phyloP scores from a whole-genome alignment of 139 green algal genomes.

The Choricystis sp. region DNA sequence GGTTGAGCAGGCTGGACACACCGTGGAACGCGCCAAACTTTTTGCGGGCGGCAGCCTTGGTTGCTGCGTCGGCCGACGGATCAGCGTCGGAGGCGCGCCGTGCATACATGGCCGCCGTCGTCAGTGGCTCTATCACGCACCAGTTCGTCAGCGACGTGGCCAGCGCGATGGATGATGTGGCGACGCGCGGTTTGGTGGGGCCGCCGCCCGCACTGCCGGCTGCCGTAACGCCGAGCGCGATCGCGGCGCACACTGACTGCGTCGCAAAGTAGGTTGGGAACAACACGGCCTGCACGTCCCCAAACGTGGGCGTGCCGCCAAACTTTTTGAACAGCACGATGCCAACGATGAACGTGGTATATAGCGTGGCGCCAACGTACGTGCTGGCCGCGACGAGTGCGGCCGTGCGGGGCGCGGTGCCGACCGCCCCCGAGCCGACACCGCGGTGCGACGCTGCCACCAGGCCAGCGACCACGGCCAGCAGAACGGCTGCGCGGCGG shows the following conservation, averaged over 20 bases:
- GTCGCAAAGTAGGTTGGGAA: not conserved
- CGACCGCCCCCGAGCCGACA: too few species aligned
- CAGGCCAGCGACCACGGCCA: too few species aligned
- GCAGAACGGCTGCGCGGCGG: too few species aligned
- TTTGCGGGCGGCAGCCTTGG: not conserved
- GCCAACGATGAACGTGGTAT: constrained; percentile 6
- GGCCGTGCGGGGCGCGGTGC: too few species aligned
- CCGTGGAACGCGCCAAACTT: not conserved
- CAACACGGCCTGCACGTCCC: not conserved
- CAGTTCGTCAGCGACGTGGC: not conserved
- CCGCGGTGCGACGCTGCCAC: too few species aligned
- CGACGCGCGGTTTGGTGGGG: not conserved
- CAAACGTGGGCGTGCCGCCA: not conserved
- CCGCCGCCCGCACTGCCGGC: too few species aligned
- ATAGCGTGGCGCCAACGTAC: too few species aligned
- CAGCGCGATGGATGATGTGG: not conserved
- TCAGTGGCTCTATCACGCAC: not conserved
- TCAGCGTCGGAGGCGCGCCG: too few species aligned
- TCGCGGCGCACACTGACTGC: not conserved
- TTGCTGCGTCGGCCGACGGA: too few species aligned
- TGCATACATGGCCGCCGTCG: not conserved
- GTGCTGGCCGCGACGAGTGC: too few species aligned
- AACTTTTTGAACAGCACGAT: not conserved
- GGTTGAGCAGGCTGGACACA: not conserved
- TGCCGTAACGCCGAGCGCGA: not conserved